These are phyloP conservation scores for Avena insularis DNA, from an alignment of 176 grass and related monocot genomes.

Conservation along the genomic window DNA sequence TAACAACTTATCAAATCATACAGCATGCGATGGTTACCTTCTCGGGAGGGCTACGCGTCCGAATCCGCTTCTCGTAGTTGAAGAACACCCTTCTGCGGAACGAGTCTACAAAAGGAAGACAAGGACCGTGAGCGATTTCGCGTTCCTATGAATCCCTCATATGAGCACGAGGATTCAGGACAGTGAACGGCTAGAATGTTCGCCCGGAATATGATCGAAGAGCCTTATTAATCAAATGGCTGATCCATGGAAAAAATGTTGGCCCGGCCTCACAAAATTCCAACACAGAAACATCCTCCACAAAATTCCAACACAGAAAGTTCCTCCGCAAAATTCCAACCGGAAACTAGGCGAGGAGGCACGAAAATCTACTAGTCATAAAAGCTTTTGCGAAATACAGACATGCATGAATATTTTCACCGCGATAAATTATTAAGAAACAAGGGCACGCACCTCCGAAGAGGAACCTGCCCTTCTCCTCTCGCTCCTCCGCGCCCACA, in stretches of 20 bases:
- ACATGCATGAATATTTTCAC: background rate
- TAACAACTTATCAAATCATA: background rate
- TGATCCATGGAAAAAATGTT: background rate
- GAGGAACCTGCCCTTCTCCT: slow-evolving; percentile 56
- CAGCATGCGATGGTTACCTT: slow-evolving; percentile 54
- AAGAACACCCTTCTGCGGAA: slow-evolving; percentile 90
- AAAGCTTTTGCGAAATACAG: too few relatives aligned
- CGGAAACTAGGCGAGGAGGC: background rate
- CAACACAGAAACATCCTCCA: background rate
- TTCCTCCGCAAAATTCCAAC: background rate
- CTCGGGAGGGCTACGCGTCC: slow-evolving; percentile 83
- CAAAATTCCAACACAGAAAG: background rate
- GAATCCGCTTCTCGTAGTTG: slow-evolving; percentile 95
- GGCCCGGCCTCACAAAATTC: background rate
- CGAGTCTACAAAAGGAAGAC: slow-evolving; percentile 52
- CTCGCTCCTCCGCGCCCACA: slow-evolving; percentile 35
- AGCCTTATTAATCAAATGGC: background rate
- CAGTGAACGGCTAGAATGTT: background rate
- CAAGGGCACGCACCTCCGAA: slow-evolving; percentile 63
- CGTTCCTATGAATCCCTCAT: slow-evolving; percentile 2
- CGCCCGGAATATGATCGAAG: background rate
- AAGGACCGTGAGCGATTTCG: background rate
- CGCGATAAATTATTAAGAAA: background rate
- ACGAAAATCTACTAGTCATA: too few relatives aligned
- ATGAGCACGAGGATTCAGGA: background rate